phyloP scores from a whole-genome alignment of 176 grass and related monocot genomes.

The Coix lacrymajobi region DNA sequence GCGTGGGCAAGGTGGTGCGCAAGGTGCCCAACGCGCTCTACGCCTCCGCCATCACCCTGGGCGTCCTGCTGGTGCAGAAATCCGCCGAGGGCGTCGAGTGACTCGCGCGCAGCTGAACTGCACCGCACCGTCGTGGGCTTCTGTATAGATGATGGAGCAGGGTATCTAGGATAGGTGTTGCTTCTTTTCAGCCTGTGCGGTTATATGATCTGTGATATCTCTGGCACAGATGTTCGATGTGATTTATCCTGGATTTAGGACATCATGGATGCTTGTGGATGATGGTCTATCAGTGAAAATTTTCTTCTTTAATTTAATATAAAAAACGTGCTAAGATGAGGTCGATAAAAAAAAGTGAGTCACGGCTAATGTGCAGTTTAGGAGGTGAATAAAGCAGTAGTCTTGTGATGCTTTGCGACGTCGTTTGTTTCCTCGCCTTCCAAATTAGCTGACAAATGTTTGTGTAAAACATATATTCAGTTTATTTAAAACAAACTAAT shows the following conservation, averaged over 20 bases:
- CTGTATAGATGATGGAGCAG: neutral
- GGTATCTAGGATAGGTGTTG: neutral
- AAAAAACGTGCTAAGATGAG: too few species aligned
- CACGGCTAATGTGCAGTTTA: neutral
- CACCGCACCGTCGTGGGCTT: neutral
- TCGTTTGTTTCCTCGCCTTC: too few species aligned
- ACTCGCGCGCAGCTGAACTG: neutral
- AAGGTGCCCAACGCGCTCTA: conserved; percentile 74
- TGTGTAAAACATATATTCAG: too few species aligned
- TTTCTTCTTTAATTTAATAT: too few species aligned
- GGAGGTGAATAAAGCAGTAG: neutral
- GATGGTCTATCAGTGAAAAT: neutral
- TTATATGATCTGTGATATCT: neutral
- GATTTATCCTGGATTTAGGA: neutral
- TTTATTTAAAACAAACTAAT: too few species aligned
- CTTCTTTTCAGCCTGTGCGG: neutral
- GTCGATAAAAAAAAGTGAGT: too few species aligned
- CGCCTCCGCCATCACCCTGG: conserved; percentile 68
- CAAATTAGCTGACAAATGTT: too few species aligned
- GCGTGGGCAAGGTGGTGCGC: conserved; percentile 73
- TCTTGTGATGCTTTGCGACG: neutral
- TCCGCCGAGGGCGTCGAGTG: conserved; percentile 50
- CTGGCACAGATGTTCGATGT: neutral
- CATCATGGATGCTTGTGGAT: neutral
- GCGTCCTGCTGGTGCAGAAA: conserved; percentile 67